Conservation (phyloP, 768 basidiomycete genomes). For the Lentinula raphanica region DNA sequence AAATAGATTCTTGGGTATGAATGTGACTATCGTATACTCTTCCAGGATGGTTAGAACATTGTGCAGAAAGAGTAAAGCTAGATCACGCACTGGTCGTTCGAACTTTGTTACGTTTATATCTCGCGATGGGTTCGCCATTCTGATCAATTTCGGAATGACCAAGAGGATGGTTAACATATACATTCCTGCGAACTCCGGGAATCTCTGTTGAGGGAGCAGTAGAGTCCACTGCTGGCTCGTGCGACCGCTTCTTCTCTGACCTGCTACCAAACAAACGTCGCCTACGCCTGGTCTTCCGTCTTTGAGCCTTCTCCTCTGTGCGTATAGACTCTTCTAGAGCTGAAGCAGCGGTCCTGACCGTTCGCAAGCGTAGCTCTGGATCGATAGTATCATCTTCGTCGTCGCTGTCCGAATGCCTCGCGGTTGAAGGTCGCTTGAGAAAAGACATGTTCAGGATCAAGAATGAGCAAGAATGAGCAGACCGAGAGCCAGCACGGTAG, state of each 20-base stretch:
- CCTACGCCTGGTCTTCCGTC: conserved; percentile 51
- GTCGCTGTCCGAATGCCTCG: conserved; percentile 41
- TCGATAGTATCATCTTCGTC: conserved; percentile 71
- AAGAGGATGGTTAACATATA: conserved; percentile 76
- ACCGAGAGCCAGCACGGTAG: conserved; percentile 15
- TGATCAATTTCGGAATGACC: conserved; percentile 60
- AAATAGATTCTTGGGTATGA: conserved; percentile 89
- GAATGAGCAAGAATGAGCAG: background rate
- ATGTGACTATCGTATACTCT: conserved; percentile 91
- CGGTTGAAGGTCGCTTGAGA: conserved; percentile 34
- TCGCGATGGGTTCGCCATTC: conserved; percentile 68
- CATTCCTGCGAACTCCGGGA: conserved; percentile 56
- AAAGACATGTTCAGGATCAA: conserved; percentile 23
- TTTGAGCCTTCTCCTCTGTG: conserved; percentile 65
- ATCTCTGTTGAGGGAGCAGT: conserved; percentile 32
- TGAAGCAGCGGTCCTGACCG: conserved; percentile 89
- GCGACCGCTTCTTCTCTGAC: conserved; percentile 41
- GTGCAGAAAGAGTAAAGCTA: background rate
- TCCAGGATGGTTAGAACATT: conserved; percentile 5
- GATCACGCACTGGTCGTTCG: conserved; percentile 77
- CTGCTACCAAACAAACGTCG: conserved; percentile 54
- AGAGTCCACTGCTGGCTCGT: conserved; percentile 21
- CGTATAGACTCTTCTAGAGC: conserved; percentile 84
- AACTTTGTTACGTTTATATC: conserved; percentile 92
- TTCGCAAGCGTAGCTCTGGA: conserved; percentile 81